Percentiles rank a stretch among this genome's conserved stretches.
Conservation (phyloP, 2,329 filamentous ascomycete genomes). For the Fusarium papillatum region DNA sequence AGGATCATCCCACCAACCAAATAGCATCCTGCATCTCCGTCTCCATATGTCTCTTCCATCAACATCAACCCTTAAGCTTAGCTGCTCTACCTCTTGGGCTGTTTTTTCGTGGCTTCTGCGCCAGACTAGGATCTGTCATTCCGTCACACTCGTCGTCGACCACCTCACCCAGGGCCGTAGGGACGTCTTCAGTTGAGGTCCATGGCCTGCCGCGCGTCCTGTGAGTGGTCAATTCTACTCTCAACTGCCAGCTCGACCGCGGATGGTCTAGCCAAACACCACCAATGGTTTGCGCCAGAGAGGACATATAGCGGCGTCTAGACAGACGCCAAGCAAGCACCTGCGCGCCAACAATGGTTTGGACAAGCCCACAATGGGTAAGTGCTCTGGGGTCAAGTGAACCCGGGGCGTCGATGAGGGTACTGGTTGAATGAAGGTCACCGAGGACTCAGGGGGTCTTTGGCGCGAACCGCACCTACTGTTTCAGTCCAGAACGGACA, state of each 20-base stretch:
- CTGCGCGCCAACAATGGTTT: constrained; percentile 3
- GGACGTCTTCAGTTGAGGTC: neutral
- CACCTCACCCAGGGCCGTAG: neutral
- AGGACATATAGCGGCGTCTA: constrained; percentile 26
- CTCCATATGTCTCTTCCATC: neutral
- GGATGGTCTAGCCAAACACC: neutral
- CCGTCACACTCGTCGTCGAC: neutral
- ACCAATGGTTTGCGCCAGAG: neutral
- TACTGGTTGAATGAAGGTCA: neutral
- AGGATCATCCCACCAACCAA: neutral
- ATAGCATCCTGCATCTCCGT: constrained; percentile 1
- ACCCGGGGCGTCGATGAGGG: neutral
- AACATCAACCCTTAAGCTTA: neutral
- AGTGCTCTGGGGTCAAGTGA: neutral
- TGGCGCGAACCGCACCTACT: neutral
- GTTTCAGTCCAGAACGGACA: neutral
- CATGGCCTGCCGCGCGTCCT: neutral
- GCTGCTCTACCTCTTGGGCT: neutral
- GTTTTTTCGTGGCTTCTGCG: neutral
- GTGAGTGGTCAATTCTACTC: neutral
- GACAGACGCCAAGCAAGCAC: neutral
- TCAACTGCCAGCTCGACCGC: neutral
- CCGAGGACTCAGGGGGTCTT: neutral
- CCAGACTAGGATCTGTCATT: neutral
- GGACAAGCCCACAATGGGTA: neutral